Base-by-base conservation (phyloP, 75 land plant species). In the Ceratopteris richardii region DNA sequence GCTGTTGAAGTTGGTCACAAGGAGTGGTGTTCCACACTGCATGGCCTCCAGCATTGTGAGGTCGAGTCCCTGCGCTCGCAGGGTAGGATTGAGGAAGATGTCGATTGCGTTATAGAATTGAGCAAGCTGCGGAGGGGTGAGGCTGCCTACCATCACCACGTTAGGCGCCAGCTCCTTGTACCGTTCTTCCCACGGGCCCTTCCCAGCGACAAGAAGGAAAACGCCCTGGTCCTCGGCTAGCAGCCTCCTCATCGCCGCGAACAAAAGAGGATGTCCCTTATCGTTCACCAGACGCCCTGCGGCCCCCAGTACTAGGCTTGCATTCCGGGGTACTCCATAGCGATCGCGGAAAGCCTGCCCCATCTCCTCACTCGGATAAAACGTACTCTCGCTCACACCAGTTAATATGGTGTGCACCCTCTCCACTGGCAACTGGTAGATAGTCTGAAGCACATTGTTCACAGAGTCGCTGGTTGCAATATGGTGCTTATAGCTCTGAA, bases 281-380 rank as follows among this genome's bases (percentile, higher is more conserved):
- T 90, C 96, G 25, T 68, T 75, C 60, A 86, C 91, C 58, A 90
- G 53, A 56, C 96, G 61, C 11, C 96, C 96, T 0, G 91, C 84
- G 44, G 78, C 76, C 0, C 96, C 96, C 16, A 90, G 23, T 51
- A 90, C 87, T 17, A 90, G 58, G 17, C 63, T 43, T 12, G 67
- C 81, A 50, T 64, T 60, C 14, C 61, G 39, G 9, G 82, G 68
- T 22, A 84, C 66, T 5, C 77, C 77, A 29, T 78, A 42, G 33
- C 66, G 68, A 44, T 41, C 30, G 55, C 84, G 71, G 40, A 81
- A 84, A 0, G 65, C 77, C 0, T 25, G 16, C 17, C 76, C 79
- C 2, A 54, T 26, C 18, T 22, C n/a, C 2, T 58, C 47, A 58
- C 64, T 56, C 2, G 79, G 78, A 24, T 51, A 43, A 56, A 77